Evolutionary conservation across 495 filamentous ascomycete species (phyloP), one percentile per base, ranked within the genome.

Genomic region (Polyplosphaeria fusca): DNA sequence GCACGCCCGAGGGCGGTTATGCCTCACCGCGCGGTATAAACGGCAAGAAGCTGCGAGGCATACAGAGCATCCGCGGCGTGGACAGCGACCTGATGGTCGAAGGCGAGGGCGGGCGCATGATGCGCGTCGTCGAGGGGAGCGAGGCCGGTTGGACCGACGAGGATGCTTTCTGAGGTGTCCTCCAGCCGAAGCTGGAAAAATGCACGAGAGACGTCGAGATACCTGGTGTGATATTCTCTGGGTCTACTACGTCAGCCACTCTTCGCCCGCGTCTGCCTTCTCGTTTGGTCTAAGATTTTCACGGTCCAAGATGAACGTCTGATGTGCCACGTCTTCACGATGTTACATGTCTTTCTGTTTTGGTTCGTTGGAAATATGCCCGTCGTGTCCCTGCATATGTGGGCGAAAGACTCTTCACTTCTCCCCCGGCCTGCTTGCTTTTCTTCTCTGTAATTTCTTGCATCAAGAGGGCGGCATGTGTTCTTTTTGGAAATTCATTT

Each of bases 1-100:
- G 80, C 57, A 78, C 76, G n/a, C 80, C 83, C 12, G 82, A 84
- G 16, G 78, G 80, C 25, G 71, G 73, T 25, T 73, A 79, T 53
- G 70, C 64, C 46, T 66, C 78, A 40, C 72, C 76, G 41, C 71
- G 77, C 38, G 73, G 67, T 28, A 67, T 55, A 41, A 60, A 51
- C 13, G 65, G 60, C 20, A 69, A 67, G 62, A 65, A 68, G 58
- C 28, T 71, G 42, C 23, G 53, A 24, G 46, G 54, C 30, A 41
- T 62, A 12, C 47, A 58, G 58, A 50, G 54, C 30, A 41, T 62
- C 16, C 47, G 60, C 55, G 35, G 49, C 25, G 55, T 63, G 39
- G 61, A 67, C 47, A 64, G 53, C 40, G 57, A 52, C 44, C 27
- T 59, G 5, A 61, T 69, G 53, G 58, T 60, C 42, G 68, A 70